These are phyloP conservation scores for Celoporthe dispersa DNA, from an alignment of 2,329 filamentous ascomycete species.

Conservation along the genomic window DNA sequence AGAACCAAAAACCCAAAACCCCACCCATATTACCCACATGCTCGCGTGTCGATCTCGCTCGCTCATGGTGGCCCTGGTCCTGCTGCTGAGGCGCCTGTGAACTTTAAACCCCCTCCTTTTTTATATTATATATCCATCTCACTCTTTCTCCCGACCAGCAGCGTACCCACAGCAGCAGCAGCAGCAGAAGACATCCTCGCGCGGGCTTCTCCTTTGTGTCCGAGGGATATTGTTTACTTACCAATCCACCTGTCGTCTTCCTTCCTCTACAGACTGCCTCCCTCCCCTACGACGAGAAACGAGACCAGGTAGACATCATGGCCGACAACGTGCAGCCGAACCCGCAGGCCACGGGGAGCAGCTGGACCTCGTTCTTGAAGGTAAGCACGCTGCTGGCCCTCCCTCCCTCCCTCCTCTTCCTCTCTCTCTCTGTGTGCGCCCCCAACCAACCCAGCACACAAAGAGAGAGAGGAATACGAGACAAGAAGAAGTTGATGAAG, in stretches of 20 bases:
- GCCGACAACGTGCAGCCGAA: slow-evolving; percentile 32
- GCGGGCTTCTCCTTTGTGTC: neutral
- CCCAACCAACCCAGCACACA: too few species aligned
- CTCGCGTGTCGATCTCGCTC: slow-evolving; percentile 24
- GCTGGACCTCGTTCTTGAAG: slow-evolving; percentile 59
- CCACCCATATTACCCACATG: slow-evolving; percentile 15
- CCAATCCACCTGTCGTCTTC: neutral
- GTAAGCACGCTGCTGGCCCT: slow-evolving; percentile 37
- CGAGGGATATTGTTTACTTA: neutral
- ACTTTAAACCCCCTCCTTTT: neutral
- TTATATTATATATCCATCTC: neutral
- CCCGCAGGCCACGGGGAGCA: slow-evolving; percentile 46
- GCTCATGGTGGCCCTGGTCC: slow-evolving; percentile 17
- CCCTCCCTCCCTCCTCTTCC: neutral
- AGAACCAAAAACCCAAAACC: slow-evolving; percentile 23
- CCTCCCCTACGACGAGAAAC: neutral
- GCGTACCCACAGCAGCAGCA: neutral
- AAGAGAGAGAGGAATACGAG: neutral
- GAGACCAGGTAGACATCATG: slow-evolving; percentile 17
- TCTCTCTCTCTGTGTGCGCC: neutral
- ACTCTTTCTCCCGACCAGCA: neutral
- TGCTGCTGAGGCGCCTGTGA: slow-evolving; percentile 19
- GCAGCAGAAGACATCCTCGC: neutral
- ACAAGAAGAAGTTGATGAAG: neutral
- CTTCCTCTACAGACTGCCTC: neutral